phyloP scores from a whole-genome alignment of 1,284 basidiomycete genomes.

The Boletellus deceptivus region DNA sequence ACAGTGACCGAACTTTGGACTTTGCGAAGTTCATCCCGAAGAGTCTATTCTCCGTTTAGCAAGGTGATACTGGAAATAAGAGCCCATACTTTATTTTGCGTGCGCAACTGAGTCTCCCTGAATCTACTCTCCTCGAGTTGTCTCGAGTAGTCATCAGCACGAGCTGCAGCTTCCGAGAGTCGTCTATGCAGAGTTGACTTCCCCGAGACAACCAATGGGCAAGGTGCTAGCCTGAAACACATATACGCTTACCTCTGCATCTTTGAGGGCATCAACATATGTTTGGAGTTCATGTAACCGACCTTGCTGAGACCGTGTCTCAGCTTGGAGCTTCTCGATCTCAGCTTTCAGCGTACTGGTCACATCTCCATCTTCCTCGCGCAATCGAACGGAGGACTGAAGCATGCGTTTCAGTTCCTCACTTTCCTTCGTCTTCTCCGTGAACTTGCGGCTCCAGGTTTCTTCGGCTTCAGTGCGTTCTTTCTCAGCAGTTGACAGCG shows the following conservation, averaged over 20 bases:
- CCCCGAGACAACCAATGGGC: background rate
- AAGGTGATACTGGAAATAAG: background rate
- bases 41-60: conserved; percentile 47
- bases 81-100: conserved; percentile 68
- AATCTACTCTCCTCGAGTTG: conserved; percentile 62
- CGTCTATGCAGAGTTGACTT: conserved; percentile 49
- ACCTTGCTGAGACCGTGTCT: conserved; percentile 45
- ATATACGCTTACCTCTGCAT: conserved; percentile 52
- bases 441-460: conserved; percentile 79
- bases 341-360: conserved; percentile 54
- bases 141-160: conserved; percentile 50
- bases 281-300: conserved; percentile 49
- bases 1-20: conserved; percentile 87
- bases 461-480: conserved; percentile 80
- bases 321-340: conserved; percentile 51
- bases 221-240: background rate
- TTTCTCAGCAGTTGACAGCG: conserved; percentile 57
- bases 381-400: conserved; percentile 53
- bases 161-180: conserved; percentile 45
- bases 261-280: conserved; percentile 50
- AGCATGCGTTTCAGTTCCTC: conserved; percentile 67
- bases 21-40: conserved; percentile 90
- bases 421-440: conserved; percentile 72
- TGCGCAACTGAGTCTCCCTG: conserved; percentile 64
- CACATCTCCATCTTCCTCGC: conserved; percentile 58